These are phyloP conservation scores for Glycine tomentella DNA, from an alignment of 306 rosid genomes.

Conservation along the genomic window DNA sequence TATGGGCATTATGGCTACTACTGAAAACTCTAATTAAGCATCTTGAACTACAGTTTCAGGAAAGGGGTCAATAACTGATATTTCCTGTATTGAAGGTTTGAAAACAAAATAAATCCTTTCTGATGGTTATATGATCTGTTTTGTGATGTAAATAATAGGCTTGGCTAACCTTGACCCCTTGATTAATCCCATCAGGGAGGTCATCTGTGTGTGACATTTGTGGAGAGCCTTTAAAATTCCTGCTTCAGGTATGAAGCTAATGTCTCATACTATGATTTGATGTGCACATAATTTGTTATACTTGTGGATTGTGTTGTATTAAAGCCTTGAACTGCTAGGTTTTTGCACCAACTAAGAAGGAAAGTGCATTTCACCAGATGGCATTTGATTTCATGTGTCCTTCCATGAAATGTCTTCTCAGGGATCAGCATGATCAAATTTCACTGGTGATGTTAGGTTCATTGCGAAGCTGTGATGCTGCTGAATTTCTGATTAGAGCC, in stretches of 20 bases:
- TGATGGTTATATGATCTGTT: constrained; percentile 19
- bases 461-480: constrained; percentile 75
- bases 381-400: constrained; percentile 77
- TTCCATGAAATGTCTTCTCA: constrained; percentile 76
- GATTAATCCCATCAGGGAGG: not conserved
- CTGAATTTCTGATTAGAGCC: constrained; percentile 30
- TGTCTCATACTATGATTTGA: not conserved
- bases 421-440: constrained; percentile 73
- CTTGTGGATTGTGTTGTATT: constrained; percentile 21
- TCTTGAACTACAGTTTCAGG: not conserved
- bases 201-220: constrained; percentile 65
- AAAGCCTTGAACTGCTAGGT: constrained; percentile 51
- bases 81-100: constrained; percentile 12
- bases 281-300: constrained; percentile 4
- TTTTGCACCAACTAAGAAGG: constrained; percentile 68
- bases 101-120: not conserved
- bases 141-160: constrained; percentile 21
- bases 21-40: not conserved
- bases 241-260: constrained; percentile 71
- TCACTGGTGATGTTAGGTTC: constrained; percentile 57
- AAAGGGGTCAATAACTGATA: not conserved
- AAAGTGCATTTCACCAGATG: constrained; percentile 72
- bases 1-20: not conserved
- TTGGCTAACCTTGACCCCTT: constrained; percentile 83
- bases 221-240: constrained; percentile 65